Conservation (phyloP, 2,329 filamentous ascomycete species). For the Verticillium dahliae region DNA sequence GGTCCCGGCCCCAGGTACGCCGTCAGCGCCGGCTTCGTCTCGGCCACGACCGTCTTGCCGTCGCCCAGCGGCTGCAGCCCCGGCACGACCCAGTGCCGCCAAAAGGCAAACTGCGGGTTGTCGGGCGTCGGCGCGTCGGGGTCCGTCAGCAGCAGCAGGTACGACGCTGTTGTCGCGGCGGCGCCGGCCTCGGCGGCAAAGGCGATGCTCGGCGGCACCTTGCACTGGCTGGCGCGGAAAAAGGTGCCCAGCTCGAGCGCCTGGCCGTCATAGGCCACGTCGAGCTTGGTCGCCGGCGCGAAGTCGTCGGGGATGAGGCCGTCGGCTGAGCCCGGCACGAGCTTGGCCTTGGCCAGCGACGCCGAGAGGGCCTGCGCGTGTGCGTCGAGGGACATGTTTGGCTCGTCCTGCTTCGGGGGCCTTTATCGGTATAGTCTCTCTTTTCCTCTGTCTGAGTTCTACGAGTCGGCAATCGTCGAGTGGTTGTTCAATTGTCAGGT, state of each 20-base stretch:
- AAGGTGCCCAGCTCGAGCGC: conserved; percentile 28
- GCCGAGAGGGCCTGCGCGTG: conserved; percentile 16
- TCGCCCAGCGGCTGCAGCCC: conserved; percentile 26
- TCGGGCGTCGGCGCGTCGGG: conserved; percentile 49
- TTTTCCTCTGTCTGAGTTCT: not conserved
- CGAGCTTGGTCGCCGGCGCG: conserved; percentile 30
- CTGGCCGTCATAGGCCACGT: conserved; percentile 27
- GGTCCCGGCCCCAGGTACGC: conserved; percentile 37
- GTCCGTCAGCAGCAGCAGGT: conserved; percentile 43
- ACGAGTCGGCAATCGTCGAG: not conserved
- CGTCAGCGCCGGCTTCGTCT: conserved; percentile 28
- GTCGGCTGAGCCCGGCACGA: conserved; percentile 32
- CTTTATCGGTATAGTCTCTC: no score
- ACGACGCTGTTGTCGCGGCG: conserved; percentile 21
- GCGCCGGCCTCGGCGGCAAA: conserved; percentile 26
- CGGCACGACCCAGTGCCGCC: conserved; percentile 46
- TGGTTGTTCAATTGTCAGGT: not conserved
- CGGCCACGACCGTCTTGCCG: conserved; percentile 14
- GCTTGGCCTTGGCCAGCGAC: conserved; percentile 27
- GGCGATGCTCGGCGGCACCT: conserved; percentile 25
- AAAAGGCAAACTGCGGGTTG: conserved; percentile 48
- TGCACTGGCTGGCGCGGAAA: conserved; percentile 31
- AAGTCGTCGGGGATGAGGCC: conserved; percentile 34
- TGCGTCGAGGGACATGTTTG: conserved; percentile 8
- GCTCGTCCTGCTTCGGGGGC: no score